These are phyloP conservation scores for Raffaelea arxii DNA, from an alignment of 2,329 filamentous ascomycete species.

Conservation along the genomic window DNA sequence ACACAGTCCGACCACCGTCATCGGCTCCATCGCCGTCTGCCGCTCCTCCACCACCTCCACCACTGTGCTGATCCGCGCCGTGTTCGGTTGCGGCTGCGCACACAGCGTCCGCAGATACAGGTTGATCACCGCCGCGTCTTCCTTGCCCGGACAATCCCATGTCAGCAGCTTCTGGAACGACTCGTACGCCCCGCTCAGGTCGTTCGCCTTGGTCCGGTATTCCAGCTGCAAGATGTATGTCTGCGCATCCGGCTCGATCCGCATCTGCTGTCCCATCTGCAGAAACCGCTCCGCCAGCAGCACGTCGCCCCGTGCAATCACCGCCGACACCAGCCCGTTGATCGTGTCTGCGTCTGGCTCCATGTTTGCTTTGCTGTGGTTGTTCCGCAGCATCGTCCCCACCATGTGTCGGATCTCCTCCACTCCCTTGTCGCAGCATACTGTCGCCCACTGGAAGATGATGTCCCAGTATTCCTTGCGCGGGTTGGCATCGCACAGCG, in stretches of 20 bases:
- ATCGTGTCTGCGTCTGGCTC: slow-evolving; percentile 61
- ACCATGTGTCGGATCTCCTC: slow-evolving; percentile 68
- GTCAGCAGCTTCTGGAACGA: slow-evolving; percentile 55
- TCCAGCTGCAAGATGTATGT: slow-evolving; percentile 69
- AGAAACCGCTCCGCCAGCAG: slow-evolving; percentile 67
- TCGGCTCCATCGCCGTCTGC: slow-evolving; percentile 58
- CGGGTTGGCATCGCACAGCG: slow-evolving; percentile 32
- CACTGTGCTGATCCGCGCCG: slow-evolving; percentile 63
- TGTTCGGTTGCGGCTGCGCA: slow-evolving; percentile 31
- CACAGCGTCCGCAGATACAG: slow-evolving; percentile 62
- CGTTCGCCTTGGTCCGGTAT: slow-evolving; percentile 62
- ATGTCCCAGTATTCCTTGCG: slow-evolving; percentile 58
- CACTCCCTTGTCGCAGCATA: slow-evolving; percentile 57
- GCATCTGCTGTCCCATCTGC: slow-evolving; percentile 53
- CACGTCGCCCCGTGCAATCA: slow-evolving; percentile 59
- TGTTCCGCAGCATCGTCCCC: slow-evolving; percentile 48
- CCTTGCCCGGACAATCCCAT: slow-evolving; percentile 40
- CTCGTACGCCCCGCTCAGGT: slow-evolving; percentile 59
- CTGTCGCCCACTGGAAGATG: slow-evolving; percentile 65
- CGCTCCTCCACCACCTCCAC: slow-evolving; percentile 64
- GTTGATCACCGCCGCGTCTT: slow-evolving; percentile 57
- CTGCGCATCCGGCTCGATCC: slow-evolving; percentile 55
- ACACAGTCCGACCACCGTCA: slow-evolving; percentile 66
- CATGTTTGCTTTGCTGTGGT: slow-evolving; percentile 29
- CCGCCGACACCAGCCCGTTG: slow-evolving; percentile 65